Percentiles rank a stretch among this genome's conserved stretches.
Evolutionary conservation across 2,329 filamentous ascomycete genomes (phyloP).

Genomic region (Talaromyces sp.): DNA sequence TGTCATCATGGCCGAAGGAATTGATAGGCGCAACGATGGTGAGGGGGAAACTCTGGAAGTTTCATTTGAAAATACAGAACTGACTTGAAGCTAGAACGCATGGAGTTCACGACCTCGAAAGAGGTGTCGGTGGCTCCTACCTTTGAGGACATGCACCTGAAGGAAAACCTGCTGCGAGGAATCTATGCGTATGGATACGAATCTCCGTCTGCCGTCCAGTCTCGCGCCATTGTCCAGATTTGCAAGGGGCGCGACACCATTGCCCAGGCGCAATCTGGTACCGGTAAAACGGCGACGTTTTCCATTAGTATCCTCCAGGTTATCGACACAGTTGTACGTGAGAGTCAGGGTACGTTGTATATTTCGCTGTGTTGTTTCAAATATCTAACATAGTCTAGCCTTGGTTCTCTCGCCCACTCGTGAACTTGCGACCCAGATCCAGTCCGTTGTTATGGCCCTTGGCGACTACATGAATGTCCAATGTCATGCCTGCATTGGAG

Average conservation of each 20-base stretch:
- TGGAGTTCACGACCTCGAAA: constrained; percentile 98
- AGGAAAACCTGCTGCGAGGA: constrained; percentile 92
- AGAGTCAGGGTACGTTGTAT: constrained; percentile 62
- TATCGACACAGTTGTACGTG: constrained; percentile 86
- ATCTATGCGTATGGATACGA: constrained; percentile 99
- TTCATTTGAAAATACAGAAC: background rate
- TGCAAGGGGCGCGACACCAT: constrained; percentile 99
- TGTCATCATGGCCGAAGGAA: constrained; percentile 77
- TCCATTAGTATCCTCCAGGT: constrained; percentile 94
- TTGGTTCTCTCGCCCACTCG: constrained; percentile 93
- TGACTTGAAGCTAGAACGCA: constrained; percentile 59
- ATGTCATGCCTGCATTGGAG: constrained; percentile 97
- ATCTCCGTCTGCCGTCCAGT: constrained; percentile 95
- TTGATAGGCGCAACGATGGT: constrained; percentile 84
- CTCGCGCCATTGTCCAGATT: constrained; percentile 95
- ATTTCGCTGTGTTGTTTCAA: background rate
- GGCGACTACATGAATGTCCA: constrained; percentile 99
- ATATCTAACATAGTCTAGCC: constrained; percentile 44
- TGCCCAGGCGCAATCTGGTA: constrained; percentile 94
- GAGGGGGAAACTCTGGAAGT: constrained; percentile 12
- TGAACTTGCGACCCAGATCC: constrained; percentile 95
- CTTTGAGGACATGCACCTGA: constrained; percentile 93
- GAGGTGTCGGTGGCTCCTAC: constrained; percentile 91
- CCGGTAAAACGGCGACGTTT: constrained; percentile 94
- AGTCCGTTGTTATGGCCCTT: constrained; percentile 98